Percentiles rank a stretch among this genome's conserved stretches.
Conservation (phyloP, 331 rosid species). For the Saraca asoca region DNA sequence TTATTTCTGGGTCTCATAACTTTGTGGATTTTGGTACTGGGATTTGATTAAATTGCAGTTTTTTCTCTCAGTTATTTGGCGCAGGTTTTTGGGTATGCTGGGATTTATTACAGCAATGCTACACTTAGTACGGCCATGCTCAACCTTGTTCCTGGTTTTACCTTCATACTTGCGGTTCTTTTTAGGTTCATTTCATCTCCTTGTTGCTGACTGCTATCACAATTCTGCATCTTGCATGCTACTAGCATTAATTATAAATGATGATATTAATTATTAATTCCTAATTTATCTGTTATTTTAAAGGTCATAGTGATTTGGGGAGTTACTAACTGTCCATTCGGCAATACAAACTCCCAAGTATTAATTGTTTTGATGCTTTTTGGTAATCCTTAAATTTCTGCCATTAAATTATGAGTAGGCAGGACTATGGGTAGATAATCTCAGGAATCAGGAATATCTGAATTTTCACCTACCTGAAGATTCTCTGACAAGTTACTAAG, state of each 20-base stretch:
- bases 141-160: slow-evolving; percentile 71
- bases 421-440: background rate
- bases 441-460: background rate
- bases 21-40: slow-evolving; percentile 18
- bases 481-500: too few species aligned
- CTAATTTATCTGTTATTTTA: background rate
- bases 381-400: background rate
- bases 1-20: background rate
- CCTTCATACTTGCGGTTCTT: slow-evolving; percentile 63
- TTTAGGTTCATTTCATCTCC: slow-evolving; percentile 47
- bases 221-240: too few species aligned
- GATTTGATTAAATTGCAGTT: slow-evolving; percentile 4
- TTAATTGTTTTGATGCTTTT: background rate
- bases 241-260: background rate
- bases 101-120: slow-evolving; percentile 70
- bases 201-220: background rate
- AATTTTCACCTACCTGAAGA: too few species aligned
- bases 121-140: slow-evolving; percentile 72
- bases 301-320: background rate
- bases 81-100: slow-evolving; percentile 67
- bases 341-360: background rate
- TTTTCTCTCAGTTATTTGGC: slow-evolving; percentile 51
- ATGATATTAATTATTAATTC: background rate
- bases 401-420: background rate
- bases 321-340: background rate